Conservation (phyloP, 257 asterid genomes). For the Solanum verrucosum region DNA sequence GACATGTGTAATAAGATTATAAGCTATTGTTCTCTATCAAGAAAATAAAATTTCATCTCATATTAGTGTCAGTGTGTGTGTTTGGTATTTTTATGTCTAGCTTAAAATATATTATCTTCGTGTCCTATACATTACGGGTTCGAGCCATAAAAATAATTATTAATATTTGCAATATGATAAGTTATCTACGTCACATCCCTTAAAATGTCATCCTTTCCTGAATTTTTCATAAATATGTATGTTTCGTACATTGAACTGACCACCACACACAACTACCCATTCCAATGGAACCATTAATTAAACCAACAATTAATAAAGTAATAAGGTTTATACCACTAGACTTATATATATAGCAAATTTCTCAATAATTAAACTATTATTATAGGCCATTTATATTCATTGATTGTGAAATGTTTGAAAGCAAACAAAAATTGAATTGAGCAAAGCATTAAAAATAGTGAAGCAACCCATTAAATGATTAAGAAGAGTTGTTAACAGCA, state of each 20-base stretch:
- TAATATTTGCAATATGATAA: neutral
- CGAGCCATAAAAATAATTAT: neutral
- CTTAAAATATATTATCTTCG: neutral
- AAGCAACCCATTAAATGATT: neutral
- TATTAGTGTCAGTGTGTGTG: neutral
- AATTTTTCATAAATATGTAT: neutral
- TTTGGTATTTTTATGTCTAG: neutral
- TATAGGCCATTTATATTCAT: neutral
- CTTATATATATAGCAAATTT: neutral
- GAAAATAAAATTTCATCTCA: neutral
- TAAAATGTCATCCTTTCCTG: accelerated
- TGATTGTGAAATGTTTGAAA: neutral
- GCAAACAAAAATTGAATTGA: neutral
- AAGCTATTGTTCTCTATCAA: neutral
- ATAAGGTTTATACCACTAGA: neutral
- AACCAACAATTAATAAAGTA: neutral
- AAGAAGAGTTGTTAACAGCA: neutral
- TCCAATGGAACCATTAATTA: neutral
- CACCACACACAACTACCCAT: neutral
- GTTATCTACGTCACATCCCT: neutral
- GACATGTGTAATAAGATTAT: neutral
- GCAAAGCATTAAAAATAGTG: neutral
- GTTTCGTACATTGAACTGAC: neutral
- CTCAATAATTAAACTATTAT: neutral
- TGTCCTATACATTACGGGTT: accelerated